phyloP scores from a whole-genome alignment of 2,329 filamentous ascomycete species.

The Aspergillus viridinutans region DNA sequence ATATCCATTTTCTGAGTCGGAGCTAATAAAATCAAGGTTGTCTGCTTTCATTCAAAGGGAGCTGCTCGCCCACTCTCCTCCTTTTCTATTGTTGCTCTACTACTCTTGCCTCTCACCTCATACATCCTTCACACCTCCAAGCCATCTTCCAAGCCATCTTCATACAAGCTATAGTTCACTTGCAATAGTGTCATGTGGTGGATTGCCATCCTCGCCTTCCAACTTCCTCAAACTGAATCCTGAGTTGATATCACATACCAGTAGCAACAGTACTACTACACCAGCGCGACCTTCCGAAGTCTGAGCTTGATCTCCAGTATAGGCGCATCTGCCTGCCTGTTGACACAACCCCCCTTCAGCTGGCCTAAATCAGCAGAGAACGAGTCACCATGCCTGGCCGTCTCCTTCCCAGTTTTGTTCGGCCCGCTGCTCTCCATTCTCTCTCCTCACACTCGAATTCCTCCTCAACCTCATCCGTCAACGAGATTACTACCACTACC shows the following conservation, averaged over 20 bases:
- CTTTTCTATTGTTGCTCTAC: constrained; percentile 6
- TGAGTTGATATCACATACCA: constrained; percentile 9
- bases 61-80: constrained; percentile 14
- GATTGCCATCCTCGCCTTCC: constrained; percentile 14
- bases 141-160: not conserved
- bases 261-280: constrained; percentile 1
- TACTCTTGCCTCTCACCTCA: constrained; percentile 1
- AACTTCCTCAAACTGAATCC: constrained; percentile 21
- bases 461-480: constrained; percentile 36
- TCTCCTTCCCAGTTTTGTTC: constrained; percentile 38
- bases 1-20: constrained; percentile 2
- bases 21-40: constrained; percentile 9
- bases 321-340: not conserved
- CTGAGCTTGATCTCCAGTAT: not conserved
- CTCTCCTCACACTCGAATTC: constrained; percentile 30
- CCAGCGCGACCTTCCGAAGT: not conserved
- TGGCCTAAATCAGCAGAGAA: not conserved
- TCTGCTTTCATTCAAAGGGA: constrained; percentile 19
- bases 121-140: not conserved
- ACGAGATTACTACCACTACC: constrained; percentile 27
- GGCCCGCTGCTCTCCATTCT: constrained; percentile 29
- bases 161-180: not conserved
- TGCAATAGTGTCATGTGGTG: constrained; percentile 17
- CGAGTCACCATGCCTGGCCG: constrained; percentile 36
- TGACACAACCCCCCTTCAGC: not conserved